Conservation (phyloP, 208 protist genomes). For the Leishmania braziliensis region DNA sequence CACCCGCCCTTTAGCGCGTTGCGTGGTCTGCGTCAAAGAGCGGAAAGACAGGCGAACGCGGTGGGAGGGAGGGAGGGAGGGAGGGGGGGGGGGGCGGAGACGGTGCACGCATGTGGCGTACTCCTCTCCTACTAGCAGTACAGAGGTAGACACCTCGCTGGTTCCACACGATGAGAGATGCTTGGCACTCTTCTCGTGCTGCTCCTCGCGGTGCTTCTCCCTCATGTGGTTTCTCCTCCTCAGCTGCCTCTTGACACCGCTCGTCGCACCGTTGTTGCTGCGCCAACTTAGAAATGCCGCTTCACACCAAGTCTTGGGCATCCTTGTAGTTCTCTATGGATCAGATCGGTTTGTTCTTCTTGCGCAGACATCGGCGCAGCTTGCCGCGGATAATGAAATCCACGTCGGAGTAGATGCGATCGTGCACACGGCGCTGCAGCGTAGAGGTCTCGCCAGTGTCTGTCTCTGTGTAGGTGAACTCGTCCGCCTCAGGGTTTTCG, state of each 20-base stretch:
- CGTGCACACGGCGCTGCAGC: conserved; percentile 40
- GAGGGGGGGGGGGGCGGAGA: background rate
- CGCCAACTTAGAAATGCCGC: conserved; percentile 6
- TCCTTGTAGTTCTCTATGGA: conserved; percentile 17
- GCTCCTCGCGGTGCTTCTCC: background rate
- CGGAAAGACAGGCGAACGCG: too few species aligned
- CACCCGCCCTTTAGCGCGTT: too few species aligned
- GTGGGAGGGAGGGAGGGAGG: too few species aligned
- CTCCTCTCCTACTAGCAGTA: too few species aligned
- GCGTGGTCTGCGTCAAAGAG: too few species aligned
- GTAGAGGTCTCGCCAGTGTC: conserved; percentile 11
- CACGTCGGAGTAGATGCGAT: conserved; percentile 73
- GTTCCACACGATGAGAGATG: background rate
- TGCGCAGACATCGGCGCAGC: conserved; percentile 37
- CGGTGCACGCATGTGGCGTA: too few species aligned
- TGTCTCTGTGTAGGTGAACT: conserved; percentile 20
- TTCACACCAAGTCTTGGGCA: conserved; percentile 29
- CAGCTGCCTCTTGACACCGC: background rate
- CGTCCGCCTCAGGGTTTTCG: conserved; percentile 15
- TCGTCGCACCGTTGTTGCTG: conserved; percentile 2
- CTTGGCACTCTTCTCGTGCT: background rate
- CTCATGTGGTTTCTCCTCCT: background rate
- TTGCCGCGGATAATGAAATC: conserved; percentile 50
- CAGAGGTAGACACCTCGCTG: background rate
- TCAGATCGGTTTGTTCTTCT: conserved; percentile 43